Evolutionary conservation across 306 rosid genomes (phyloP).

Genomic region (Lathyrus sativus): DNA sequence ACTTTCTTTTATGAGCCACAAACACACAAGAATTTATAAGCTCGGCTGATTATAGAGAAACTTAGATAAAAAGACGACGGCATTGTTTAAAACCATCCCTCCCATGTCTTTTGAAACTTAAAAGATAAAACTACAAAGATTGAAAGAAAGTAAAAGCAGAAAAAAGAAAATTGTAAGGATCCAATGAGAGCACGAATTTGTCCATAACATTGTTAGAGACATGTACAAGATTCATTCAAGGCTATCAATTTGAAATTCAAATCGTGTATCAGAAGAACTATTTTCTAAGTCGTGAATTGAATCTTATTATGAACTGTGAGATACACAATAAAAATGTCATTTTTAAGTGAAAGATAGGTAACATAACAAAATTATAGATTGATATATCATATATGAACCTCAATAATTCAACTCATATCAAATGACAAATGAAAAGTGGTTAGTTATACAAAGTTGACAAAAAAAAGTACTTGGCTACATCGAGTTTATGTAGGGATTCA

Average conservation of each 20-base stretch:
- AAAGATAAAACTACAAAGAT: background rate
- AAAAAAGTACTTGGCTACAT: background rate
- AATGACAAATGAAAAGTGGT: background rate
- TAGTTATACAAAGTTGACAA: background rate
- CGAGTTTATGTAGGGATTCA: background rate
- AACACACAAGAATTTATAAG: background rate
- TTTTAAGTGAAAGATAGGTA: background rate
- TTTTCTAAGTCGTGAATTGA: background rate
- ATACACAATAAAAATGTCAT: background rate
- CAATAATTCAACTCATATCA: background rate
- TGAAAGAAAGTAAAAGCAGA: background rate
- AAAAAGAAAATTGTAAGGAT: background rate
- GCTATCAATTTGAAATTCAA: background rate
- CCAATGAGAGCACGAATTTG: background rate
- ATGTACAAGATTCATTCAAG: constrained; percentile 5
- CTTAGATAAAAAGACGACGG: background rate
- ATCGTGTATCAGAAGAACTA: background rate
- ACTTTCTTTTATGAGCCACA: background rate
- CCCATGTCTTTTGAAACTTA: background rate
- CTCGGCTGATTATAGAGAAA: background rate
- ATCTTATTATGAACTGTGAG: background rate
- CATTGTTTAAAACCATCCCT: background rate
- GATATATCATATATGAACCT: background rate
- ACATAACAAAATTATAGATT: background rate
- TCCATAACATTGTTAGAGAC: constrained; percentile 25